phyloP scores from a whole-genome alignment of 2,329 filamentous ascomycete genomes.

The Diaporthe velutina region DNA sequence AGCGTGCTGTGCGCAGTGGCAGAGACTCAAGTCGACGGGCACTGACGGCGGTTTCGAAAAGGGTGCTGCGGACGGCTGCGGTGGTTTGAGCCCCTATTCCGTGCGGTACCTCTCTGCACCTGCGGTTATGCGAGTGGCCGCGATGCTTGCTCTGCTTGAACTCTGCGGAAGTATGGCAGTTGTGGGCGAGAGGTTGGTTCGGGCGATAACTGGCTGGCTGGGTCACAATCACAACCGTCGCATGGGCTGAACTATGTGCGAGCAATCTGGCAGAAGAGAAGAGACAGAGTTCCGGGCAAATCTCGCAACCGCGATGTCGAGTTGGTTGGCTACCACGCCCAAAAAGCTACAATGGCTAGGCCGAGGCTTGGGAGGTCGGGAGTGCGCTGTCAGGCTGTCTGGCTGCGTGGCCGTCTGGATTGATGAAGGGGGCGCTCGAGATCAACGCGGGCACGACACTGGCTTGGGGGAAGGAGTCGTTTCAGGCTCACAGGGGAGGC shows the following conservation, averaged over 20 bases:
- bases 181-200: background rate
- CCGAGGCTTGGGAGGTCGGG: constrained; percentile 27
- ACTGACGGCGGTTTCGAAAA: constrained; percentile 35
- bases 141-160: constrained; percentile 19
- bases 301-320: constrained; percentile 18
- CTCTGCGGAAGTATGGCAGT: background rate
- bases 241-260: background rate
- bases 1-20: background rate
- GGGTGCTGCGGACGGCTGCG: constrained; percentile 33
- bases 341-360: background rate
- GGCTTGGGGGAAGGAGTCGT: constrained; percentile 35
- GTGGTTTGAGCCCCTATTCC: constrained; percentile 39
- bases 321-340: constrained; percentile 15
- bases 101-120: constrained; percentile 26
- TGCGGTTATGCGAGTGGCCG: constrained; percentile 10
- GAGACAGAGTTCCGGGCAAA: constrained; percentile 17
- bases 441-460: constrained; percentile 28
- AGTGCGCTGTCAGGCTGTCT: constrained; percentile 16
- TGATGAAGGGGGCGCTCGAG: constrained; percentile 27
- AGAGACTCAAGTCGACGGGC: constrained; percentile 21
- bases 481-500: constrained; percentile 40
- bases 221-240: constrained; percentile 14
- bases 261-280: constrained; percentile 4
- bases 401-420: constrained; percentile 9
- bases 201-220: constrained; percentile 11